Evolutionary conservation across 805 yeast species (phyloP).

Genomic region (Komagataella pseudopastoris): DNA sequence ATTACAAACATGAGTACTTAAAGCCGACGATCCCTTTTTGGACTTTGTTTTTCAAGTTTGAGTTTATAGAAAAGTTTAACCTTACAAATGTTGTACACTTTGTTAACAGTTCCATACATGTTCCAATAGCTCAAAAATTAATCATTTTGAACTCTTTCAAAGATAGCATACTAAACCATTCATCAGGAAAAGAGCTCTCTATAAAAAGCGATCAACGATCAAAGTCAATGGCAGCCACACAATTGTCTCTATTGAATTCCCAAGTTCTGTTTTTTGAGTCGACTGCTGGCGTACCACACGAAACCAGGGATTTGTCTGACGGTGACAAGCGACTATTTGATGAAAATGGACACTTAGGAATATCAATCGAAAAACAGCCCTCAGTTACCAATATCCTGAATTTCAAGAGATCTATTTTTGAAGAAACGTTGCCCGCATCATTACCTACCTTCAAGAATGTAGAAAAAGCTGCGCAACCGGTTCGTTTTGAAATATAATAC

Average conservation of each 20-base stretch:
- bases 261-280: neutral
- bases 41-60: constrained; percentile 42
- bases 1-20: constrained; percentile 18
- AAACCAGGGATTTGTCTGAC: constrained; percentile 12
- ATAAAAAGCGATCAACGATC: constrained; percentile 8
- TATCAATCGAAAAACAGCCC: constrained; percentile 25
- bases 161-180: constrained; percentile 20
- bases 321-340: constrained; percentile 13
- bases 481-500: constrained; percentile 6
- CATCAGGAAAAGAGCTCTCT: constrained; percentile 9
- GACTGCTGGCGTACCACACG: neutral
- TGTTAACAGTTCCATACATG: constrained; percentile 27
- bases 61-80: constrained; percentile 29
- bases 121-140: constrained; percentile 37
- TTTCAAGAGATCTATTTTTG: constrained; percentile 9
- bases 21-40: constrained; percentile 36
- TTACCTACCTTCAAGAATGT: constrained; percentile 51
- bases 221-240: neutral
- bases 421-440: constrained; percentile 13
- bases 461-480: constrained; percentile 42
- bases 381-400: constrained; percentile 23
- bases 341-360: constrained; percentile 24
- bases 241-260: neutral
- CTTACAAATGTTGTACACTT: constrained; percentile 29
- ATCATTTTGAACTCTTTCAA: constrained; percentile 22